A percentile compares a stretch with the other conserved stretches of the same genome.
Evolutionary conservation across 805 yeast species (phyloP).

Genomic region (Ogataea nonfermentans): DNA sequence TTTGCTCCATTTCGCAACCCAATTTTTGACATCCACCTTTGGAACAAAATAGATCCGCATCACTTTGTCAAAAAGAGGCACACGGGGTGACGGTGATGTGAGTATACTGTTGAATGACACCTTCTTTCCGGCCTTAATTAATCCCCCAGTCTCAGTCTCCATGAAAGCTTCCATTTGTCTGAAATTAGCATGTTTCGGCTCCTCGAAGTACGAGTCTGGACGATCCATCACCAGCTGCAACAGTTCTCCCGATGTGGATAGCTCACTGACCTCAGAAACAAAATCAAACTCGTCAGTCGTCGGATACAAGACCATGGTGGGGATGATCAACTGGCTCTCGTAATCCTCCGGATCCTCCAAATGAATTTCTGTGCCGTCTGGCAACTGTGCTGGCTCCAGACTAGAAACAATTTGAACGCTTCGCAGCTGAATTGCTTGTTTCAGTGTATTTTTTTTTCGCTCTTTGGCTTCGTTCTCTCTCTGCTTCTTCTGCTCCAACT

Average conservation of each 20-base stretch:
- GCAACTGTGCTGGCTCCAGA: constrained; percentile 52
- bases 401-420: constrained; percentile 51
- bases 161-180: constrained; percentile 64
- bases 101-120: constrained; percentile 63
- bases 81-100: constrained; percentile 56
- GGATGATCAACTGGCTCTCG: constrained; percentile 78
- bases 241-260: constrained; percentile 62
- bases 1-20: constrained; percentile 70
- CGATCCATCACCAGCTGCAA: constrained; percentile 60
- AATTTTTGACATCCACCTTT: constrained; percentile 56
- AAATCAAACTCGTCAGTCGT: constrained; percentile 81
- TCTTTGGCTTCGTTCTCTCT: constrained; percentile 42
- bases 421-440: constrained; percentile 61
- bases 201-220: constrained; percentile 67
- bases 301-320: constrained; percentile 80
- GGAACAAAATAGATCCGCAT: constrained; percentile 79
- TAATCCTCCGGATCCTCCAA: constrained; percentile 65
- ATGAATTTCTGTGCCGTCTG: constrained; percentile 50
- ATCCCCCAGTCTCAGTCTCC: constrained; percentile 82
- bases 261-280: constrained; percentile 71
- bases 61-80: constrained; percentile 75
- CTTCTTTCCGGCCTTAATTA: constrained; percentile 81
- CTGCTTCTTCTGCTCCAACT: constrained; percentile 30
- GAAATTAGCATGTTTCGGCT: constrained; percentile 61
- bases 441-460: constrained; percentile 42